A percentile compares a stretch with the other conserved stretches of the same genome.
Conservation (phyloP, 164 flowering plant species). For the Tinospora cordifolia region DNA sequence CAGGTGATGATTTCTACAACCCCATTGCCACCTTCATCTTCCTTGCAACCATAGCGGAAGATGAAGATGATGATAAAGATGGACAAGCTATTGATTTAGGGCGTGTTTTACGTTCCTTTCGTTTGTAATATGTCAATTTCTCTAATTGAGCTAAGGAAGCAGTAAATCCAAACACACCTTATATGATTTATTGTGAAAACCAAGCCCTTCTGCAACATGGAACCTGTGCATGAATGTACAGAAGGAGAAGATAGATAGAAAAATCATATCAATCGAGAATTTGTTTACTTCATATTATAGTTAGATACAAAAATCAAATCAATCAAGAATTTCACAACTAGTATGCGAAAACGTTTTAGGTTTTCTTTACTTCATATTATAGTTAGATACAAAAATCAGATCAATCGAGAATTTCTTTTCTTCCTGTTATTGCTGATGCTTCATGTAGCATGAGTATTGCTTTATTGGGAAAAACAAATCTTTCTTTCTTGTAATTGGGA, state of each 20-base stretch:
- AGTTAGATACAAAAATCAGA: not conserved
- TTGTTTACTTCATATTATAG: constrained; percentile 5
- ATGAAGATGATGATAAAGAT: not conserved
- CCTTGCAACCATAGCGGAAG: constrained; percentile 60
- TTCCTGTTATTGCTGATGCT: not conserved
- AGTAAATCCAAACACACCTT: constrained; percentile 16
- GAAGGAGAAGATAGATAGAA: constrained; percentile 11
- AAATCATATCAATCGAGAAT: too few relatives aligned
- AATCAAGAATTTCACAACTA: too few relatives aligned
- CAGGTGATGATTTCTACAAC: constrained; percentile 53
- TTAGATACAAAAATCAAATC: too few relatives aligned
- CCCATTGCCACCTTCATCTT: constrained; percentile 71
- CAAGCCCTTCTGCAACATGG: not conserved
- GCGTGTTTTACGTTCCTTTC: not conserved
- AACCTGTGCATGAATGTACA: not conserved
- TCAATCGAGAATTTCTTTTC: not conserved
- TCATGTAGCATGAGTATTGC: not conserved
- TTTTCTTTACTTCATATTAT: constrained; percentile 21
- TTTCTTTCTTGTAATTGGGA: too few relatives aligned
- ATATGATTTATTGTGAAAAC: constrained; percentile 8
- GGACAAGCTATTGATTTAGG: too few relatives aligned
- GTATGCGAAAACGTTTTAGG: constrained; percentile 18
- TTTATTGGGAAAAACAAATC: too few relatives aligned
- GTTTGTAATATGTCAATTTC: not conserved
- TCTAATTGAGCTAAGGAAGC: not conserved